Base-by-base conservation (phyloP, 1,284 basidiomycete species). In the Pseudomicrostroma phylloplanum region DNA sequence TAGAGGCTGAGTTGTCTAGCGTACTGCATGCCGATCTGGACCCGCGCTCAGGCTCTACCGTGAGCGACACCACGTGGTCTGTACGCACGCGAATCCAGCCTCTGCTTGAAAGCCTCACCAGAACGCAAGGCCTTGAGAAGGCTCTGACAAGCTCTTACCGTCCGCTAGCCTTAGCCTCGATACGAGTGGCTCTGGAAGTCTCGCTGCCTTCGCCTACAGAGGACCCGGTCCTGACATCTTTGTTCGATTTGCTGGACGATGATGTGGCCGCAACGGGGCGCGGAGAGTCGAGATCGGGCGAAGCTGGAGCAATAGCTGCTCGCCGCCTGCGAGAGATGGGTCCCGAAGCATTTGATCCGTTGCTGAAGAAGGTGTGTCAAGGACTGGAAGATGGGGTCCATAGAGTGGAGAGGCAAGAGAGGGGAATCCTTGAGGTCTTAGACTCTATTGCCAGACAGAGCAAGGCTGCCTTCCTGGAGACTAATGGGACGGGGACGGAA, bases 11-110 rank as follows among this genome's bases (percentile, higher is more conserved):
- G 67, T 82, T 96, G 1, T 84, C 90, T 3, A 82, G 84, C 23
- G 83, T 88, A 0, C 83, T 96, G 9, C 83, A 85, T 42, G 82
- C 84, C 19, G 88, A 92, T 72, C 81, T 94, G 41, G 80, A 84
- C 7, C 83, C 60, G 15, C 72, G 66, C 21, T 25, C 51, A 19
- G 19, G 21, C 21, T 13, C 51, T 15, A 13, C 15, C 7, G 8
- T 13, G 13, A 19, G 6, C 15, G 51, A 54, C 13, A 25, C 51
- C 4, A 13, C 21, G 3, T 54, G 8, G 51, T 13, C 15, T 25
- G 21, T 54, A 13, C 15, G 25, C 4, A 13, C 15, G 3, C 51
- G 51, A 6, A 25, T 54, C 21, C 17, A 26, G 13, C 51, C 51
- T 4, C 21, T 54, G 21, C 13, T 54, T 23, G 43, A 43, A 25